These are phyloP conservation scores for Erythrophleum fordii DNA, from an alignment of 306 rosid species.

Conservation along the genomic window DNA sequence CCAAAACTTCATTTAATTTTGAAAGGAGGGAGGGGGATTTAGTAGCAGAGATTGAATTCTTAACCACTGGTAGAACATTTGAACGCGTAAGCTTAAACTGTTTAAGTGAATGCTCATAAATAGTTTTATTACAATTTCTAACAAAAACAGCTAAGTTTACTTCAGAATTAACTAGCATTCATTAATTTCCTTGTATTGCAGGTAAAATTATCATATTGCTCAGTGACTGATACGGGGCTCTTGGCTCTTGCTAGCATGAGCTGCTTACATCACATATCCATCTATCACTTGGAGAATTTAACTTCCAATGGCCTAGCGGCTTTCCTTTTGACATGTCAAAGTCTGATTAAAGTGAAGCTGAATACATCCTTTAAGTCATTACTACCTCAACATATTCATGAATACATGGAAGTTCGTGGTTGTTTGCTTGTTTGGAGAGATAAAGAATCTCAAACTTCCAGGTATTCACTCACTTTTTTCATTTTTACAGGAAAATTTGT, in stretches of 20 bases:
- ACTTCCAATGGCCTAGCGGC: constrained; percentile 69
- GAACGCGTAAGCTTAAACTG: too few relatives aligned
- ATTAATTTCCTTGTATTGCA: constrained; percentile 44
- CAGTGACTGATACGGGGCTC: constrained; percentile 71
- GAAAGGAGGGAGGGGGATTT: not conserved
- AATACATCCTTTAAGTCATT: constrained; percentile 59
- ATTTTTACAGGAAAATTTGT: not conserved
- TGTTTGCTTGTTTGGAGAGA: constrained; percentile 70
- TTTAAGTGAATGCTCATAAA: too few relatives aligned
- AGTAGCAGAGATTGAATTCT: not conserved
- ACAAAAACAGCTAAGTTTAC: not conserved
- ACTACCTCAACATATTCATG: constrained; percentile 53
- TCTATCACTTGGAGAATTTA: constrained; percentile 63
- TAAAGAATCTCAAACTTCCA: constrained; percentile 44
- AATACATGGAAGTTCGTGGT: constrained; percentile 63
- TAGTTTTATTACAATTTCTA: not conserved
- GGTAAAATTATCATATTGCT: constrained; percentile 73
- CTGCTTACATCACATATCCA: constrained; percentile 57
- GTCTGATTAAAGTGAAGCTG: constrained; percentile 69
- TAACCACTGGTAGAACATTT: not conserved
- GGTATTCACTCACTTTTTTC: constrained; percentile 42
- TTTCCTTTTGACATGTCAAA: constrained; percentile 53
- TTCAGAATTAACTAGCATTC: constrained; percentile 19
- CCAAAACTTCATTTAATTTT: not conserved
- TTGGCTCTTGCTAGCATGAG: constrained; percentile 61